Percentiles rank a stretch among this genome's conserved stretches.
phyloP scores from a whole-genome alignment of 208 protist species.

The Leishmania amazonensis region DNA sequence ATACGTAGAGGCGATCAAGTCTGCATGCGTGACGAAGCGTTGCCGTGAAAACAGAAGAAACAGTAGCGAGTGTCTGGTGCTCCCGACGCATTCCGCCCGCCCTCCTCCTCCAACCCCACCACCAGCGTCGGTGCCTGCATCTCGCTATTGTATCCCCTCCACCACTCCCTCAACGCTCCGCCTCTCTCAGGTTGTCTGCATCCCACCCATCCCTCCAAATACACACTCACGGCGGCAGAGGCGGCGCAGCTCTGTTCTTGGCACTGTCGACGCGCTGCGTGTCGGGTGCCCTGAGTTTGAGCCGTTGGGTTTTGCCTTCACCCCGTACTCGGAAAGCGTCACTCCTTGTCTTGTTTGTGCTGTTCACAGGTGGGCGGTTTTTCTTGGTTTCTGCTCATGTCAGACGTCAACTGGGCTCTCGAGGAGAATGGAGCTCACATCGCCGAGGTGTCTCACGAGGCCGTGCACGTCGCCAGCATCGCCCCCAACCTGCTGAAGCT shows the following conservation, averaged over 20 bases:
- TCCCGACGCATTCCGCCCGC: not conserved
- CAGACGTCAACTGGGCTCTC: slow-evolving; percentile 73
- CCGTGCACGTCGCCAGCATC: slow-evolving; percentile 52
- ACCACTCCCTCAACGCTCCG: not conserved
- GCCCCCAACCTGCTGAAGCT: slow-evolving; percentile 71
- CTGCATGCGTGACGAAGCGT: not conserved
- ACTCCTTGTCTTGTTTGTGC: not conserved
- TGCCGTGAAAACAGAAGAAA: not conserved
- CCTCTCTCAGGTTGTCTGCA: not conserved
- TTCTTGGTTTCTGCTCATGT: slow-evolving; percentile 12
- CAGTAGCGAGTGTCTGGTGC: not conserved
- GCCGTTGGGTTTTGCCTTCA: not conserved
- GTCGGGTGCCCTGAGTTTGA: not conserved
- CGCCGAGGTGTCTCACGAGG: slow-evolving; percentile 73
- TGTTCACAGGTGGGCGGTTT: not conserved
- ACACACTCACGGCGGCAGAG: not conserved
- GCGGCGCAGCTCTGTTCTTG: not conserved
- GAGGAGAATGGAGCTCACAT: slow-evolving; percentile 56
- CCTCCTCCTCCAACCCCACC: not conserved
- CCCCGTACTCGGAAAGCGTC: not conserved
- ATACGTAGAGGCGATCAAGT: not conserved
- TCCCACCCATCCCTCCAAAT: not conserved
- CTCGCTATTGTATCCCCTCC: not conserved
- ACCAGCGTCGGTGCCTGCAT: not conserved
- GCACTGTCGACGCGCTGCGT: not conserved